These are phyloP conservation scores for Citrus medica DNA, from an alignment of 345 rosid genomes.

Conservation along the genomic window DNA sequence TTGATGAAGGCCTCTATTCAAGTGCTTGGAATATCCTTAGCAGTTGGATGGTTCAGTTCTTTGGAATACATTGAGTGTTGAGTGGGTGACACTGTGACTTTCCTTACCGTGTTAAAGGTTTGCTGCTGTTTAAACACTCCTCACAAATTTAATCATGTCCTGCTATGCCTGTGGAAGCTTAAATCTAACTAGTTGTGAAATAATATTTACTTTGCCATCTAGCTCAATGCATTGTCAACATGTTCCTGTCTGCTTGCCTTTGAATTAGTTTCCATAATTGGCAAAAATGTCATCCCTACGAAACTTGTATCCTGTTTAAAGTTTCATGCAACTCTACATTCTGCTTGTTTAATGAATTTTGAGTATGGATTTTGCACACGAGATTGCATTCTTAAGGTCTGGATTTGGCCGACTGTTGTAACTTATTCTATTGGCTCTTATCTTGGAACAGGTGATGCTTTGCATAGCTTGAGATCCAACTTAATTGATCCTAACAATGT, in stretches of 20 bases:
- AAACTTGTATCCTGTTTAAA: neutral
- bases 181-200: neutral
- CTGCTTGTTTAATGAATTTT: constrained; percentile 5
- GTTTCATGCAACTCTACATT: constrained; percentile 1
- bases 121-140: neutral
- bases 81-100: constrained; percentile 7
- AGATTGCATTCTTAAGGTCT: constrained; percentile 1
- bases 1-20: constrained; percentile 1
- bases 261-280: neutral
- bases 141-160: constrained; percentile 6
- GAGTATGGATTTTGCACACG: neutral
- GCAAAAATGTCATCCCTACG: neutral
- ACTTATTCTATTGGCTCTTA: neutral
- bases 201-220: neutral
- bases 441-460: constrained; percentile 80
- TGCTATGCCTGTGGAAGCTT: neutral
- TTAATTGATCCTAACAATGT: constrained; percentile 86
- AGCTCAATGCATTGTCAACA: neutral
- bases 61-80: constrained; percentile 6
- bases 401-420: neutral
- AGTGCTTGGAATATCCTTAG: constrained; percentile 8
- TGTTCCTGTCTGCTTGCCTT: neutral
- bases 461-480: constrained; percentile 74
- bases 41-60: neutral
- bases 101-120: neutral